These are phyloP conservation scores for Apiospora phragmitis DNA, from an alignment of 2,329 filamentous ascomycete genomes.

Conservation along the genomic window DNA sequence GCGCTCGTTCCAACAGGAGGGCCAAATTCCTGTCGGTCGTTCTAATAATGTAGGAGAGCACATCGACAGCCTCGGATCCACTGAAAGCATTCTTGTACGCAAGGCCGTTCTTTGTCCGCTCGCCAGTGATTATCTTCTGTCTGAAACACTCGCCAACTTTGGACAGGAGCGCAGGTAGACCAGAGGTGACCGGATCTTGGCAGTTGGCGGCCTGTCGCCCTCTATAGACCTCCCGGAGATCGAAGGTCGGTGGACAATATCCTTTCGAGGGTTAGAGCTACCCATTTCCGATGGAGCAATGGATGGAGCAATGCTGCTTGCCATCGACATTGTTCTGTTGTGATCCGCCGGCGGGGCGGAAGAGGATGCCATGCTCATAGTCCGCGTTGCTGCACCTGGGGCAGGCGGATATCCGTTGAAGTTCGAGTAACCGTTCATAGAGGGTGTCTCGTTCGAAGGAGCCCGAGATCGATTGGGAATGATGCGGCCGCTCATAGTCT, in stretches of 20 bases:
- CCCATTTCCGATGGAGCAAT: conserved; percentile 66
- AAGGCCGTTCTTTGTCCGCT: conserved; percentile 93
- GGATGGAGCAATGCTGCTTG: conserved; percentile 72
- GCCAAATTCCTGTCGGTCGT: conserved; percentile 95
- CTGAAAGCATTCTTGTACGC: conserved; percentile 98
- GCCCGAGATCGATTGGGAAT: conserved; percentile 71
- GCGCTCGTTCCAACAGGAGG: conserved; percentile 81
- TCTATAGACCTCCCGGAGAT: conserved; percentile 55
- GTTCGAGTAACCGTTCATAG: conserved; percentile 34
- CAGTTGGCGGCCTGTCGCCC: conserved; percentile 57
- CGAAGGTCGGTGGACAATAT: conserved; percentile 55
- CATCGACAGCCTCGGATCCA: conserved; percentile 90
- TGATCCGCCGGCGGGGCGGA: conserved; percentile 48
- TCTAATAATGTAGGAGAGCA: conserved; percentile 94
- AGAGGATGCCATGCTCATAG: conserved; percentile 63
- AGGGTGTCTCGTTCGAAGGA: conserved; percentile 42
- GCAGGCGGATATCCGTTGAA: conserved; percentile 43
- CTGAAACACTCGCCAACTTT: conserved; percentile 90
- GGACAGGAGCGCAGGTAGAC: conserved; percentile 93
- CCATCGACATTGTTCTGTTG: conserved; percentile 84
- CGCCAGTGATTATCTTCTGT: conserved; percentile 80
- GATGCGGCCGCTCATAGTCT: conserved; percentile 90
- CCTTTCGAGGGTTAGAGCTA: conserved; percentile 55
- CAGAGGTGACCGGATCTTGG: conserved; percentile 71
- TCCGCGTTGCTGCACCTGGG: conserved; percentile 57